Evolutionary conservation across 1,284 basidiomycete species (phyloP).

Genomic region (Apiotrichum siamense): DNA sequence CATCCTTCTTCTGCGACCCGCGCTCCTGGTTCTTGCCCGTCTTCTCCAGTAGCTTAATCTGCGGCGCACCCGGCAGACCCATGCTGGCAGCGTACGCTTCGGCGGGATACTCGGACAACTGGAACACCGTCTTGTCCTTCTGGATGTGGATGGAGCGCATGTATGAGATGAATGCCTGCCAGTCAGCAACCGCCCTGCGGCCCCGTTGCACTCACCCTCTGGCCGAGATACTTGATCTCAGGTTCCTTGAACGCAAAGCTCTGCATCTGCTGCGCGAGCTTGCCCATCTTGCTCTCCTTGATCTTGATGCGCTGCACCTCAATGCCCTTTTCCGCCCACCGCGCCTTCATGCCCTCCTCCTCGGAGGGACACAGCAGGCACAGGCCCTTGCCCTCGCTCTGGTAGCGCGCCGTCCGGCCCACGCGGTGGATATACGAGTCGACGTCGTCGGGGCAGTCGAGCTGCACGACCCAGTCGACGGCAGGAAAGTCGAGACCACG

Average conservation of each 20-base stretch:
- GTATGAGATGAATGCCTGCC: conserved; percentile 91
- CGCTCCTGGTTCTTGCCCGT: conserved; percentile 28
- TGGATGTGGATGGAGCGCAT: conserved; percentile 88
- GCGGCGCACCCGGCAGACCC: conserved; percentile 89
- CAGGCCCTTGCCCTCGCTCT: conserved; percentile 80
- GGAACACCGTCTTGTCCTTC: conserved; percentile 90
- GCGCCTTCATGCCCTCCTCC: conserved; percentile 76
- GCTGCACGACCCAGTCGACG: conserved; percentile 94
- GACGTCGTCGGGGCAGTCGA: conserved; percentile 97
- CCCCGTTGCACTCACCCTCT: conserved; percentile 58
- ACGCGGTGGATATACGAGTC: conserved; percentile 98
- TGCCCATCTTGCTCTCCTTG: conserved; percentile 75
- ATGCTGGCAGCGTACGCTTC: conserved; percentile 82
- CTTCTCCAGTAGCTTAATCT: conserved; percentile 71
- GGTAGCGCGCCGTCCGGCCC: conserved; percentile 89
- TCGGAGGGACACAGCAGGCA: conserved; percentile 83
- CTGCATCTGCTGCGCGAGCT: conserved; percentile 82
- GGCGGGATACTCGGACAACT: conserved; percentile 72
- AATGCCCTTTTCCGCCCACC: conserved; percentile 68
- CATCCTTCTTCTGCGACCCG: conserved; percentile 24
- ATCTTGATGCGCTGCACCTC: conserved; percentile 81
- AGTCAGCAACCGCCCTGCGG: not conserved
- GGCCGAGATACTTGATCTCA: conserved; percentile 94
- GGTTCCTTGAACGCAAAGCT: conserved; percentile 91
- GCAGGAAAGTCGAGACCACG: conserved; percentile 95